Percentiles rank a stretch among this genome's conserved stretches.
Evolutionary conservation across 441 rosid genomes (phyloP).

Genomic region (Sinapis alba): DNA sequence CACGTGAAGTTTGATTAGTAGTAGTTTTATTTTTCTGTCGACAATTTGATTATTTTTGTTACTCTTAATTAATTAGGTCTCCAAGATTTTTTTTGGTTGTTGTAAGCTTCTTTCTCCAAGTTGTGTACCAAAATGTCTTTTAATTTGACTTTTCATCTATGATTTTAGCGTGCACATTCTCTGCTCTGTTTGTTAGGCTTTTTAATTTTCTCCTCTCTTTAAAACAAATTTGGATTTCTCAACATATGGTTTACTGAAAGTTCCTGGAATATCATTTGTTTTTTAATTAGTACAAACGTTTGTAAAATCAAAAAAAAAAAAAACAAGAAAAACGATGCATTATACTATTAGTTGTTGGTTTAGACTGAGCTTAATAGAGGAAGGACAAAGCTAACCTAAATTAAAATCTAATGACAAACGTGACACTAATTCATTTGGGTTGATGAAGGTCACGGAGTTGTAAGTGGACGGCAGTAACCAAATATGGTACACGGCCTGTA

Average conservation of each 20-base stretch:
- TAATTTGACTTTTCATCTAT: constrained; percentile 28
- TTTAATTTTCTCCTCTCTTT: background rate
- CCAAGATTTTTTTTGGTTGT: background rate
- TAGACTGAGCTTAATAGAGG: background rate
- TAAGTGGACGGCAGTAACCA: constrained; percentile 21
- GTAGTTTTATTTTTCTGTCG: background rate
- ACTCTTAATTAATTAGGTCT: background rate
- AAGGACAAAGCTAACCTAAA: background rate
- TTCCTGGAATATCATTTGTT: background rate
- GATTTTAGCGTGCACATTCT: background rate
- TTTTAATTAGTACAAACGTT: background rate
- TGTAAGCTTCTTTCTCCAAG: background rate
- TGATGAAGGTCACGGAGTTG: background rate
- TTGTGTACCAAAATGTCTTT: constrained; percentile 27
- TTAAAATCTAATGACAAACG: background rate
- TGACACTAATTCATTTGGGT: background rate
- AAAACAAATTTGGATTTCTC: background rate
- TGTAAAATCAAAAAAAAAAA: background rate
- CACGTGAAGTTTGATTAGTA: constrained; percentile 21
- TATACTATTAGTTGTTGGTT: background rate
- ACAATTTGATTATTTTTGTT: background rate
- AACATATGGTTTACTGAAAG: background rate
- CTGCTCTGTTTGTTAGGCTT: background rate
- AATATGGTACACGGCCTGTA: background rate
- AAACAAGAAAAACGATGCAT: background rate